Evolutionary conservation across 1,139 yeast species (phyloP), one percentile per base, ranked within the genome.

Genomic region (Yamadazyma diddensiae): DNA sequence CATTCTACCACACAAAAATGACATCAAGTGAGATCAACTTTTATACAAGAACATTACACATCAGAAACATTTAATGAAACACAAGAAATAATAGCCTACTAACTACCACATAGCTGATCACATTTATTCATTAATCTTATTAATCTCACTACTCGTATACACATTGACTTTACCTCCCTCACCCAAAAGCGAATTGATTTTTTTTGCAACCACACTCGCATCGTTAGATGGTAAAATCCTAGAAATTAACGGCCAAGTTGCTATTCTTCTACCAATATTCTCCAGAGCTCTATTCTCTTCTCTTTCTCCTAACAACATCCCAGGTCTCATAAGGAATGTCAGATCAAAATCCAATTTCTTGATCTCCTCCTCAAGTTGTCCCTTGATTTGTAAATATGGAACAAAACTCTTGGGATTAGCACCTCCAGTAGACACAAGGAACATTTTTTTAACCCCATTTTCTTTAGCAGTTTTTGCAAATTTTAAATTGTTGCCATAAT

Each of bases 321-420:
- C 94, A 0, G 95, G 95, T 48, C 82, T 69, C 34, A 86, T 53
- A 38, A 85, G 79, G 27, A 83, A 67, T 1, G 86, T 77, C 34
- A 75, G 64, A n/a, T 79, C 79, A 53, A 84, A 85, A 14, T 65
- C 70, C 36, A 84, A 61, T 0, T 61, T 24, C 18, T 11, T 15
- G 17, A 37, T 18, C 6, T 18, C 27, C 4, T 34, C 30, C 29
- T 37, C 37, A 35, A 82, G 61, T 36, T 74, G 65, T 13, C 90
- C 90, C 49, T 82, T 82, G 47, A 77, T 65, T 43, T 65, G 67
- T 31, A 74, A 37, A 49, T 85, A 86, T 1, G 76, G 66, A 28
- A 82, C 63, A n/a, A 44, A 47, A 0, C 92, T 81, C 19, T 49
- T 45, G 1, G 71, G 45, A 39, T 59, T 62, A 1, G 94, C 86